A percentile compares a stretch with the other conserved stretches of the same genome.
These are phyloP conservation scores for Cryptomeria japonica DNA, from an alignment of 75 land plant species.

Conservation along the genomic window DNA sequence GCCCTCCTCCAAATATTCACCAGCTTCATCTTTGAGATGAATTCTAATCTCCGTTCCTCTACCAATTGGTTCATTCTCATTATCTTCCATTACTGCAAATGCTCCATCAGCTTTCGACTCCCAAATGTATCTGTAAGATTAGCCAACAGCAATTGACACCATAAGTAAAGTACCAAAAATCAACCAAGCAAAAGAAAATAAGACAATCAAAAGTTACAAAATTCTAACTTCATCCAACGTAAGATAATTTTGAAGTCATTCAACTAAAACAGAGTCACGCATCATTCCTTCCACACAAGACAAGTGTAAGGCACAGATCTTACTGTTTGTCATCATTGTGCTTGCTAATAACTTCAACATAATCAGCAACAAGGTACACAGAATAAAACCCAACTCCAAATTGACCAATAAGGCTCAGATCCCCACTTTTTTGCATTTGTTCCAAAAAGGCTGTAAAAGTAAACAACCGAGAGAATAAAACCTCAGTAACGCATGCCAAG, in stretches of 20 bases:
- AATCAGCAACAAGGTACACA: constrained; percentile 95
- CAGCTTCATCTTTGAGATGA: constrained; percentile 90
- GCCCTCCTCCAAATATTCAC: constrained; percentile 74
- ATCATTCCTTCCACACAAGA: not conserved
- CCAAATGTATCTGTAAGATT: constrained; percentile 80
- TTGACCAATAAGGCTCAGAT: constrained; percentile 94
- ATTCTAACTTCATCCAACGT: too few relatives aligned
- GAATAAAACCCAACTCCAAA: constrained; percentile 99
- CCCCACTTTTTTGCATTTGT: constrained; percentile 95
- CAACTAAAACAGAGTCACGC: not conserved
- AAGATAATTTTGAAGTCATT: not conserved
- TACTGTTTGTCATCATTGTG: constrained; percentile 99
- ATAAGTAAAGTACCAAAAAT: not conserved
- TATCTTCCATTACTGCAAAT: constrained; percentile 91
- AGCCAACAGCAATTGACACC: constrained; percentile 3
- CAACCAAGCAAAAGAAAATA: not conserved
- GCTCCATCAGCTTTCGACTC: constrained; percentile 98
- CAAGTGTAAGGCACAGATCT: constrained; percentile 18
- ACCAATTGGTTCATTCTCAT: constrained; percentile 91
- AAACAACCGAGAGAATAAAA: not conserved
- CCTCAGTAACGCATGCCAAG: constrained; percentile 4
- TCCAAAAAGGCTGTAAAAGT: constrained; percentile 82
- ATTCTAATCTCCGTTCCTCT: constrained; percentile 95
- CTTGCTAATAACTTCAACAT: constrained; percentile 98
- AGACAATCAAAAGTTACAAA: not conserved